Base-by-base conservation (phyloP, 2,329 filamentous ascomycete genomes). In the Plectosphaerella cucumerina region DNA sequence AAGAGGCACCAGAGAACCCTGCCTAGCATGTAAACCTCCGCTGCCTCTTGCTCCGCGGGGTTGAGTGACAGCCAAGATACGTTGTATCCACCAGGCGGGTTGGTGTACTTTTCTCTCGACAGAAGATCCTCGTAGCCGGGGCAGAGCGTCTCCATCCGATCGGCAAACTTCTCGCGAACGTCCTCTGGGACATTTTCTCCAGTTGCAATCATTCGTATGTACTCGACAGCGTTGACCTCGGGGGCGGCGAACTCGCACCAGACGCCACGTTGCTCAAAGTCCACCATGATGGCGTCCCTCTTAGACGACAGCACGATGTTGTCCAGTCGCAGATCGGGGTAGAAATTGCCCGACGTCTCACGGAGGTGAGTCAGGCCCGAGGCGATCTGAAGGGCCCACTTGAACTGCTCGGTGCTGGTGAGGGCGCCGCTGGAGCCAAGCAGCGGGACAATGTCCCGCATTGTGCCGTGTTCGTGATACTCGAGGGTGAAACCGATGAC, bases 21-120 rank as follows among this genome's bases (percentile, higher is more conserved):
- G 6, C 80, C 81, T 15, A 85, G 74, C 80, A 84, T 83, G 64
- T 83, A 85, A 1, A 82, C 80, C 61, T 81, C 77, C 18, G 80
- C 80, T 0, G 75, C 70, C 58, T 84, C 81, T 56, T 80, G 76
- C 56, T 84, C 81, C 3, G 53, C 53, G 1, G 64, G 61, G 14
- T 68, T 73, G n/a, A 84, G 69, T 48, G 73, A 76, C 5, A 75
- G 68, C 81, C 81, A 85, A 4, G 80, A 66, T 8, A 80, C 66
- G 56, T 83, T 82, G 66, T 80, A 83, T 34, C 79, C 77, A 34
- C 64, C 52, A 3, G 65, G 60, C 0, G 76, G 76, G 65, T 77
- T 77, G 8, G 56, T 65, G 58, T 79, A 81, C 46, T 70, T 65
- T 48, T 78, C 74, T 12, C 66, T 61, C 11, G 68, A 65, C 33